These are phyloP conservation scores for Arthrobotrys sinensis DNA, from an alignment of 2,329 filamentous ascomycete genomes.

Conservation along the genomic window DNA sequence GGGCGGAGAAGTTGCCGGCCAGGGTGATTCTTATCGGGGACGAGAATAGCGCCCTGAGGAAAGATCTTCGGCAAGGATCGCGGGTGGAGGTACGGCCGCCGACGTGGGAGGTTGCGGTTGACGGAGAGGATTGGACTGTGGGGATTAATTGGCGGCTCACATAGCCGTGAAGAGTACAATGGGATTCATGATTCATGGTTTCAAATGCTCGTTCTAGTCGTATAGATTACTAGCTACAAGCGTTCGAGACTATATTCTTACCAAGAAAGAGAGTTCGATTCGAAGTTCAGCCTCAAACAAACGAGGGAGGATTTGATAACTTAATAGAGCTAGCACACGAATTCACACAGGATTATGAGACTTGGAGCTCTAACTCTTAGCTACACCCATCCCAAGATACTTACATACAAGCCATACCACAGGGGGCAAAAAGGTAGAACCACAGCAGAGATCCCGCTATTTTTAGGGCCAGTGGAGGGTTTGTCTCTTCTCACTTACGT, in stretches of 20 bases:
- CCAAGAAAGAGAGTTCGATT: background rate
- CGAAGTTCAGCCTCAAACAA: background rate
- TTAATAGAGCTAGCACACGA: conserved; percentile 1
- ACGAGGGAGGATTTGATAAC: conserved; percentile 1
- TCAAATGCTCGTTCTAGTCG: no score
- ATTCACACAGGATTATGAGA: background rate
- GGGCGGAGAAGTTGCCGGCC: background rate
- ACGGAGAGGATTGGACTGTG: conserved; percentile 41
- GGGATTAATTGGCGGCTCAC: conserved; percentile 51
- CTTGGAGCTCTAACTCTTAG: background rate
- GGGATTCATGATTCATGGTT: no score
- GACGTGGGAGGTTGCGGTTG: conserved; percentile 40
- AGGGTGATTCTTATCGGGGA: conserved; percentile 56
- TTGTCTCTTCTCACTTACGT: conserved; percentile 29
- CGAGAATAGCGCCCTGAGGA: conserved; percentile 51
- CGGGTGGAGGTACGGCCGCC: conserved; percentile 54
- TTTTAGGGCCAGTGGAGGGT: conserved; percentile 18
- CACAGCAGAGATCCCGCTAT: conserved; percentile 18
- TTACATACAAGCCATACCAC: background rate
- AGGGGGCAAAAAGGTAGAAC: background rate
- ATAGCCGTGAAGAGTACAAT: background rate
- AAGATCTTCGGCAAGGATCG: conserved; percentile 33
- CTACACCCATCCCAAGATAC: no score
- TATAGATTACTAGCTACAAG: no score
- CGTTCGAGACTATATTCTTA: background rate